Base-by-base conservation (phyloP, 306 rosid genomes). In the Nissolia schottii region DNA sequence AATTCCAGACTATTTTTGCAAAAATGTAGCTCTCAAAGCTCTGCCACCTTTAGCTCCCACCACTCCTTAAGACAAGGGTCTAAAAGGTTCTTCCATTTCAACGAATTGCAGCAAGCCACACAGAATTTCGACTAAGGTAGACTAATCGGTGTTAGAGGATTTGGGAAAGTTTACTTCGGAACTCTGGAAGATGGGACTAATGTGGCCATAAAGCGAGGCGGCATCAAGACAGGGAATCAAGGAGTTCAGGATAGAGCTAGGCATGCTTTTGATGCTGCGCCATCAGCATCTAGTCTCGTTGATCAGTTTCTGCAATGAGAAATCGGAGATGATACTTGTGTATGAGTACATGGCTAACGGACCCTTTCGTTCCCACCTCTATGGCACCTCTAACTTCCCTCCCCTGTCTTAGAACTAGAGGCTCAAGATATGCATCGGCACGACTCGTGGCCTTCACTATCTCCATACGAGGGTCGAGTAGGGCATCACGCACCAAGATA, bases 341-440 rank as follows among this genome's bases (percentile, higher is more conserved):
- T 90, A 90, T 7, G 98, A 93, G 53, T 86, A 87, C 85, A 89
- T 93, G 97, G 76, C 92, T 41, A 87, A 90, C 53, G 98, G 98
- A 15, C 88, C 98, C 0, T 72, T 93, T 53, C 90, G 94, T 1
- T 91, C 88, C 57, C 96, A 90, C 60, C 79, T 93, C 5, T 86
- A 90, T 8, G 96, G 90, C 27, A n/a, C n/a, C n/a, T 73, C 85
- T 0, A 71, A 67, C 8, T 77, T 79, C 16, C 84, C 90, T 40
- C 82, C 78, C 16, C 57, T 93, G 82, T 55, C 97, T 6, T 93
- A 97, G 98, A 64, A 88, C 72, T 87, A 90, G 57, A 77, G 97
- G 74, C 97, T 93, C 15, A 87, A 88, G 70, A 89, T 89, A 28
- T 90, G 96, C 85, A 89, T 89, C 7, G 94, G 97, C 1, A 89